Percentiles rank a stretch among this genome's conserved stretches.
These are phyloP conservation scores for Zygosaccharomyces lentus DNA, from an alignment of 805 yeast genomes.

Conservation along the genomic window DNA sequence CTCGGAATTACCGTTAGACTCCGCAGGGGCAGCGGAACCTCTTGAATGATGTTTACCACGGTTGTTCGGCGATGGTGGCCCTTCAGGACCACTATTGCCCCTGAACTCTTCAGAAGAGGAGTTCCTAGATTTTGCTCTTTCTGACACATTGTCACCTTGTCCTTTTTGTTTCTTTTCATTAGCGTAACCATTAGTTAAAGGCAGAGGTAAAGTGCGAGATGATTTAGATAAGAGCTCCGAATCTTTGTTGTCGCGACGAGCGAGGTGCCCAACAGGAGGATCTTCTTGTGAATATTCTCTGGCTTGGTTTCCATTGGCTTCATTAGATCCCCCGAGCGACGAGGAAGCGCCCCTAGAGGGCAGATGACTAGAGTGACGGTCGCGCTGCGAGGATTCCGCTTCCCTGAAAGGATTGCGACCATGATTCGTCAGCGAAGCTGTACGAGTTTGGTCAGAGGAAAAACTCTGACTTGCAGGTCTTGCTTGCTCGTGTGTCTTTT, in stretches of 20 bases:
- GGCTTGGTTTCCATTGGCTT: neutral
- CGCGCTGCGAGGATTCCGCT: neutral
- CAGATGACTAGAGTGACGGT: neutral
- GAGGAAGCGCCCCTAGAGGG: neutral
- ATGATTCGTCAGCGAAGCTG: neutral
- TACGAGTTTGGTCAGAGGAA: conserved; percentile 1
- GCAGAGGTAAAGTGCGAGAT: neutral
- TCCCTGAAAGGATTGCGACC: neutral
- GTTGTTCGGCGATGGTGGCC: neutral
- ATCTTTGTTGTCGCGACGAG: neutral
- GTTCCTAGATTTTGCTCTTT: neutral
- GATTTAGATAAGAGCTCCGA: neutral
- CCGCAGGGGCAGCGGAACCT: neutral
- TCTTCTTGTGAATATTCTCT: neutral
- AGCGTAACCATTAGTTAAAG: neutral
- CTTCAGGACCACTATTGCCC: neutral
- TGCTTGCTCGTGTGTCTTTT: neutral
- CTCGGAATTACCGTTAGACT: neutral
- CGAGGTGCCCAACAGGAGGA: too few relatives aligned
- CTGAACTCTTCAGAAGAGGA: neutral
- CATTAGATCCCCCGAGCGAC: too few relatives aligned
- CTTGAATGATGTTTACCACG: neutral
- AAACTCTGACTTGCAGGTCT: neutral
- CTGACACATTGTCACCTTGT: neutral
- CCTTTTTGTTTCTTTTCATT: neutral